Base-by-base conservation (phyloP, 2,329 filamentous ascomycete species). In the Gremmenia infestans region DNA sequence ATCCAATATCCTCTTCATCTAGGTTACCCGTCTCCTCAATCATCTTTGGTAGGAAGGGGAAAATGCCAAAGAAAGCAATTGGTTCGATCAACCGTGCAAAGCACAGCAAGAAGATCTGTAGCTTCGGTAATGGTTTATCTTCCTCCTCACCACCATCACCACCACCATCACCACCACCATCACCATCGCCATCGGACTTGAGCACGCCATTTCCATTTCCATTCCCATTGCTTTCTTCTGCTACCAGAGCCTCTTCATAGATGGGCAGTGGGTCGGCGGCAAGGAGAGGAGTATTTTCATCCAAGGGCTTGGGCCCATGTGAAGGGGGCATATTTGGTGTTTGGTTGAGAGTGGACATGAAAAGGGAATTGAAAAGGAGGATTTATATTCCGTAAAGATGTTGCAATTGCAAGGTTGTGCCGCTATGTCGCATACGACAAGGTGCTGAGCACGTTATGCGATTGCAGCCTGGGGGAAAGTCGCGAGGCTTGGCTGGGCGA, bases 31-130 rank as follows among this genome's bases (percentile, higher is more conserved):
- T 86, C 55, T 81, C 76, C 70, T 81, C 75, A 39, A 89, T 83
- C 89, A 93, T 93, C 67, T 86, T 76, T 65, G 85, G 89, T 71
- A 94, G 81, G 72, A 88, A 93, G 0, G 89, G 87, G 65, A 93
- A 88, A 69, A 93, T 90, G 68, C 79, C 83, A 74, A 92, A 93
- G 74, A 90, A 93, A n/a, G 88, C 87, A 42, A 92, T 79, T 0
- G 89, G 88, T 66, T 93, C 89, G 46, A 89, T 76, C 25, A 89
- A 68, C 5, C 88, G 82, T 1, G 85, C 84, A 68, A 85, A 88
- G 74, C 89, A 93, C 12, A 94, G 81, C 11, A 88, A 71, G 35
- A 87, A 70, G 52, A 94, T 83, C 69, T 93, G 89, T n/a, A 68
- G 52, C 59, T 73, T 76, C n/a, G 83, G 81, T 14, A 88, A 68